Base-by-base conservation (phyloP, 805 yeast species). In the Nadsonia fulvescens region DNA sequence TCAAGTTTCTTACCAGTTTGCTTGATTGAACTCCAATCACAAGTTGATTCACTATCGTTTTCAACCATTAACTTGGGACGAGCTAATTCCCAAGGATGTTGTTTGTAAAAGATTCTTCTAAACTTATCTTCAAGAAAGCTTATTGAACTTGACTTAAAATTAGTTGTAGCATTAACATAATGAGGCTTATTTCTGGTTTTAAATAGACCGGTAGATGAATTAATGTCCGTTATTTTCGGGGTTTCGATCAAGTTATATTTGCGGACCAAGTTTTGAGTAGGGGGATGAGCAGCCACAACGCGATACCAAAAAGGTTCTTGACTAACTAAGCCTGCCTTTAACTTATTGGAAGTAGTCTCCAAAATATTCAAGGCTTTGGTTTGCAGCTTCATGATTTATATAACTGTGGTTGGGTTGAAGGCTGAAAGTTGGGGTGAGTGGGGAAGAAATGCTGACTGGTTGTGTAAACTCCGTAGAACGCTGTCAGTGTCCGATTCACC, bases 21-120 rank as follows among this genome's bases (percentile, higher is more conserved):
- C 37, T 63, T 63, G 47, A 89, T 63, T 26, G 59, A 58, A 24
- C 72, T 60, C 96, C 98, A 89, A 48, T 89, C 81, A 31, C 59
- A 58, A 5, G 47, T 42, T 3, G 39, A 32, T 20, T 49, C 40
- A 23, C 75, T 79, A 22, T 61, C 56, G 40, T 70, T 76, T 49
- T 89, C 98, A 23, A 82, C 61, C 37, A 89, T 53, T 15, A 68
- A 61, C 46, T 77, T 78, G 8, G 96, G 94, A 38, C 92, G 66
- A 2, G 96, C 79, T 28, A 83, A 57, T 52, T 89, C 98, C 98
- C 98, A 89, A 5, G 98, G 98, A 51, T 89, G 98, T 46, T 83
- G 94, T 32, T 70, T 69, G 50, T 73, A 86, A 44, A 89, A 89
- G 13, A 76, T 57, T 24, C 65, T 60, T 54, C 98, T 68, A 38